Percentiles rank a stretch among this genome's conserved stretches.
These are phyloP conservation scores for Claviceps digitariae DNA, from an alignment of 2,329 filamentous ascomycete genomes.

Conservation along the genomic window DNA sequence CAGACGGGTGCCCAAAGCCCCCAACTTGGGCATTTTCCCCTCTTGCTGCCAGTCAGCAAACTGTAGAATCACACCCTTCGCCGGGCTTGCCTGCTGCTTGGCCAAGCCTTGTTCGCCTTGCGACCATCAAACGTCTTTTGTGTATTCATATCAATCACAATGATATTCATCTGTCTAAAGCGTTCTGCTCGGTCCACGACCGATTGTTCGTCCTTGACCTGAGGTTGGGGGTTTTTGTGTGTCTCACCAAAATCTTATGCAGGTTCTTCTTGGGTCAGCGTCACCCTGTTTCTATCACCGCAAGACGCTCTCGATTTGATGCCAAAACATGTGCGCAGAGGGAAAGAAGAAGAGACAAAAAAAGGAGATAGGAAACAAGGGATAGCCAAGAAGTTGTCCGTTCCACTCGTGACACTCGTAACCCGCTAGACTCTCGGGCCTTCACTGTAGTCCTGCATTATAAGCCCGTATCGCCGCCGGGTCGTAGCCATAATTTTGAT, in stretches of 20 bases:
- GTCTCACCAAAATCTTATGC: not conserved
- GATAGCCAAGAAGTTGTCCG: not conserved
- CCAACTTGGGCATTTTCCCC: too few relatives aligned
- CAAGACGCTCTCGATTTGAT: not conserved
- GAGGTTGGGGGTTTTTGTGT: not conserved
- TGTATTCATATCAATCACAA: not conserved
- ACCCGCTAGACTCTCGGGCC: not conserved
- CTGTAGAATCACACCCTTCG: too few relatives aligned
- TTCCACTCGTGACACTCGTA: too few relatives aligned
- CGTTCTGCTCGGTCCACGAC: too few relatives aligned
- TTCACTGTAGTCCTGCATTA: not conserved
- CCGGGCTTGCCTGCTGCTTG: too few relatives aligned
- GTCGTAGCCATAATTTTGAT: conserved; percentile 17
- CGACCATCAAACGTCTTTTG: not conserved
- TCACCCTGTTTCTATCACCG: not conserved
- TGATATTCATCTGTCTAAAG: not conserved
- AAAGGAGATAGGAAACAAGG: not conserved
- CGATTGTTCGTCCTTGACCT: too few relatives aligned
- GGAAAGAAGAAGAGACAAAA: not conserved
- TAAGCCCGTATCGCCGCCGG: not conserved
- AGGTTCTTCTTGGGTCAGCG: not conserved
- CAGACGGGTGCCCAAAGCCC: too few relatives aligned
- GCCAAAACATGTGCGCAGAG: not conserved
- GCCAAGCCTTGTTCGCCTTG: too few relatives aligned
- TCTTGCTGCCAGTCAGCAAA: too few relatives aligned